phyloP scores from a whole-genome alignment of 352 stramenopile species.

The Phytopythium delawarense region DNA sequence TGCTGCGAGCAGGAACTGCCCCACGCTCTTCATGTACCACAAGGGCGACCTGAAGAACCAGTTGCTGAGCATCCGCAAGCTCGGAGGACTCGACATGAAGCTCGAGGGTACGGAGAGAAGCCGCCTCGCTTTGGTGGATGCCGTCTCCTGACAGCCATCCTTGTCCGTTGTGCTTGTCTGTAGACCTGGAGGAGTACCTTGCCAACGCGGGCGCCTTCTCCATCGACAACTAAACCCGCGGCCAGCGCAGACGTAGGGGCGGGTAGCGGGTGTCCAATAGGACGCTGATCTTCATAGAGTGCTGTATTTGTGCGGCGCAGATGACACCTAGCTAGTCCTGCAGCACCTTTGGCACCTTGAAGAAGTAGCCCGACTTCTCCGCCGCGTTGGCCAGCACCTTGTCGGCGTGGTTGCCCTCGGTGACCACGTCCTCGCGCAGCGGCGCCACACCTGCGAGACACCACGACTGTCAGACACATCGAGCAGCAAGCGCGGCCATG shows the following conservation, averaged over 20 bases:
- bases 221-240: constrained; percentile 10
- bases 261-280: not conserved
- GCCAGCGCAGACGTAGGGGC: no score
- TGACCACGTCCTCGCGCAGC: constrained; percentile 70
- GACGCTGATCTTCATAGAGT: constrained; percentile 20
- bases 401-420: constrained; percentile 67
- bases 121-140: not conserved
- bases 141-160: not conserved
- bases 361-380: constrained; percentile 76
- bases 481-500: not conserved
- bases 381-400: constrained; percentile 73
- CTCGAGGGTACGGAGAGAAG: constrained; percentile 46
- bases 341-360: constrained; percentile 85
- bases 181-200: constrained; percentile 87
- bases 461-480: not conserved
- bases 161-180: constrained; percentile 6
- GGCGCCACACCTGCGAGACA: constrained; percentile 30
- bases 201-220: constrained; percentile 72
- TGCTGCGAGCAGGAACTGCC: constrained; percentile 67
- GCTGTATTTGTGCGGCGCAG: constrained; percentile 12
- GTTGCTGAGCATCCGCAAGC: constrained; percentile 83
- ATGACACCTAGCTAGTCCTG: constrained; percentile 43
- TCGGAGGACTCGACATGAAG: constrained; percentile 86
- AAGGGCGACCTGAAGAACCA: constrained; percentile 88
- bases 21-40: constrained; percentile 92